Conservation (phyloP, 345 rosid species). For the Litchi chinensis region DNA sequence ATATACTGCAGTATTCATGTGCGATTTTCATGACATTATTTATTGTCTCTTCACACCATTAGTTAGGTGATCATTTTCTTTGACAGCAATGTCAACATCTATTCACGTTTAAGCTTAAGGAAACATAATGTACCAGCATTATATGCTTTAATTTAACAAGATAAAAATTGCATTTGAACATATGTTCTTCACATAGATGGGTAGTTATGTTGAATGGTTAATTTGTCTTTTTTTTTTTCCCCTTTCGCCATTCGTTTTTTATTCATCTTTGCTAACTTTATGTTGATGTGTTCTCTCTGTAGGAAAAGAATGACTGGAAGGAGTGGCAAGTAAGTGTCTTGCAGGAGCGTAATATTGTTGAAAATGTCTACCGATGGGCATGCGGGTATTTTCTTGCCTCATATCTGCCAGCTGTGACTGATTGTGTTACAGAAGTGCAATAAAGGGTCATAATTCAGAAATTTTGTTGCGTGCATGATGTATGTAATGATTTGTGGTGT, state of each 20-base stretch:
- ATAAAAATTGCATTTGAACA: not conserved
- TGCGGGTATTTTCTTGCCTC: conserved; percentile 69
- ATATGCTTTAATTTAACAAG: not conserved
- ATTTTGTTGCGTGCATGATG: not conserved
- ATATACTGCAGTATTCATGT: not conserved
- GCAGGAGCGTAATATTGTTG: conserved; percentile 82
- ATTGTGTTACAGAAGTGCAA: conserved; percentile 3
- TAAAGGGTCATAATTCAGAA: not conserved
- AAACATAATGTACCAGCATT: not conserved
- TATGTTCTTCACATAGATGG: not conserved
- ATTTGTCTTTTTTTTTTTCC: not conserved
- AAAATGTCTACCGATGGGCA: conserved; percentile 94
- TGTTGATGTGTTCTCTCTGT: conserved; percentile 27
- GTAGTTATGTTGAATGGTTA: not conserved
- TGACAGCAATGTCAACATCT: not conserved
- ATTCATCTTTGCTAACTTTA: conserved; percentile 8
- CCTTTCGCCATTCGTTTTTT: not conserved
- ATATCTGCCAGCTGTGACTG: conserved; percentile 17
- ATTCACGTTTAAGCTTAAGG: not conserved
- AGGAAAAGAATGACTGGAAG: conserved; percentile 86
- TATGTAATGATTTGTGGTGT: not conserved
- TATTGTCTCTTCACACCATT: not conserved
- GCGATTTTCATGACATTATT: not conserved
- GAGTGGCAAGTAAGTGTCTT: conserved; percentile 77
- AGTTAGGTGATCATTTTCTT: not conserved